Percentiles rank a stretch among this genome's conserved stretches.
Conservation (phyloP, 768 basidiomycete species). For the Xerocomellus chrysenteron region DNA sequence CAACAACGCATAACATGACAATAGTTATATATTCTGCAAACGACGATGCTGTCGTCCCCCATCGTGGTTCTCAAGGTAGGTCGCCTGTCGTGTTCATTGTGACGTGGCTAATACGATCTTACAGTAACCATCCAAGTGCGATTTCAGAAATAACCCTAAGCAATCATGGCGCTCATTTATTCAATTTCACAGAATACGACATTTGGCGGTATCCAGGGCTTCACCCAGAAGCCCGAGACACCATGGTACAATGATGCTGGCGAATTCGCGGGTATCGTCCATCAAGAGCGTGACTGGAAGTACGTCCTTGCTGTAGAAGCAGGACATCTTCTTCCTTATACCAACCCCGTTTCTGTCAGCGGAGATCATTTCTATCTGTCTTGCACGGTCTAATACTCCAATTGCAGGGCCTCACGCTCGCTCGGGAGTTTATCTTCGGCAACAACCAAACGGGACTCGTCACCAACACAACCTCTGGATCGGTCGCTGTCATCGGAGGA, state of each 20-base stretch:
- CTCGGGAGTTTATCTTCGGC: conserved; percentile 68
- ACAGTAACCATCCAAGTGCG: conserved; percentile 56
- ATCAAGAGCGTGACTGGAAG: conserved; percentile 67
- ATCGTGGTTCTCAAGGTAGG: conserved; percentile 62
- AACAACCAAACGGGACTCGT: conserved; percentile 60
- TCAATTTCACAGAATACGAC: conserved; percentile 59
- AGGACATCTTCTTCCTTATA: conserved; percentile 41
- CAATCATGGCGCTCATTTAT: background rate
- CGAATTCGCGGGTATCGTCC: conserved; percentile 64
- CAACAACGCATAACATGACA: conserved; percentile 47
- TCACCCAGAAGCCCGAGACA: conserved; percentile 65
- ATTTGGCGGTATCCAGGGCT: conserved; percentile 75
- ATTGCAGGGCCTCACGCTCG: conserved; percentile 55
- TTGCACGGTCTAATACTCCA: background rate
- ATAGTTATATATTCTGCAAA: conserved; percentile 69
- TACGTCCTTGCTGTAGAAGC: conserved; percentile 40
- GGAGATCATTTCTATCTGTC: background rate
- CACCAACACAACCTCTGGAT: conserved; percentile 22
- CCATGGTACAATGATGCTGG: conserved; percentile 62
- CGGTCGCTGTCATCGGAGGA: conserved; percentile 45
- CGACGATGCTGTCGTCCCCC: conserved; percentile 64
- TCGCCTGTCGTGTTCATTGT: background rate
- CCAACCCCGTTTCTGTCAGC: conserved; percentile 46
- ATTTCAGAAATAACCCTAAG: background rate
- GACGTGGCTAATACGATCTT: conserved; percentile 9